These are phyloP conservation scores for Benincasa hispida DNA, from an alignment of 306 rosid species.

Conservation along the genomic window DNA sequence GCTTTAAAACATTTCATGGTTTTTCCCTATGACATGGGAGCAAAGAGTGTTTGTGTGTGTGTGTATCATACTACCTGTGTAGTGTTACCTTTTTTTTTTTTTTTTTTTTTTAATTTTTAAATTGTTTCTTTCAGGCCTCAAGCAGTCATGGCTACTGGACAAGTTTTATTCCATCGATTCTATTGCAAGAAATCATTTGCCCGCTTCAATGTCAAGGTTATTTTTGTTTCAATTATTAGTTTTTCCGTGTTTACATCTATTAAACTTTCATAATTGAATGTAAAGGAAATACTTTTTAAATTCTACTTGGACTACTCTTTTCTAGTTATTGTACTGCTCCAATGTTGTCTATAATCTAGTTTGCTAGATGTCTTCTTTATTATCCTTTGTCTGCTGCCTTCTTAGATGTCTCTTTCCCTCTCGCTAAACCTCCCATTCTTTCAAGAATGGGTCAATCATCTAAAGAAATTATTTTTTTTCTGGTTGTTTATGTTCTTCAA, in stretches of 20 bases:
- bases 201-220: constrained; percentile 83
- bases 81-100: constrained; percentile 12
- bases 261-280: background rate
- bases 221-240: background rate
- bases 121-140: constrained; percentile 48
- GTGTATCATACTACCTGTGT: background rate
- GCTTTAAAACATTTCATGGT: background rate
- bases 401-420: background rate
- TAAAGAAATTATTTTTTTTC: background rate
- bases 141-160: constrained; percentile 98
- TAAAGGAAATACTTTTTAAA: background rate
- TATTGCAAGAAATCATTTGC: constrained; percentile 94
- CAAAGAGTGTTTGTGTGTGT: background rate
- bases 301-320: background rate
- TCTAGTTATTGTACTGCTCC: background rate
- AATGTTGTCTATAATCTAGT: background rate
- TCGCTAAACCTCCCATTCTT: background rate
- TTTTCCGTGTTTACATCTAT: background rate
- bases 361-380: background rate
- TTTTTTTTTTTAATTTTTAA: background rate
- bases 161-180: constrained; percentile 89
- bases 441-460: background rate
- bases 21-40: background rate
- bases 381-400: background rate
- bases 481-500: background rate